Evolutionary conservation across 768 basidiomycete species (phyloP).

Genomic region (Lepiota venenata): DNA sequence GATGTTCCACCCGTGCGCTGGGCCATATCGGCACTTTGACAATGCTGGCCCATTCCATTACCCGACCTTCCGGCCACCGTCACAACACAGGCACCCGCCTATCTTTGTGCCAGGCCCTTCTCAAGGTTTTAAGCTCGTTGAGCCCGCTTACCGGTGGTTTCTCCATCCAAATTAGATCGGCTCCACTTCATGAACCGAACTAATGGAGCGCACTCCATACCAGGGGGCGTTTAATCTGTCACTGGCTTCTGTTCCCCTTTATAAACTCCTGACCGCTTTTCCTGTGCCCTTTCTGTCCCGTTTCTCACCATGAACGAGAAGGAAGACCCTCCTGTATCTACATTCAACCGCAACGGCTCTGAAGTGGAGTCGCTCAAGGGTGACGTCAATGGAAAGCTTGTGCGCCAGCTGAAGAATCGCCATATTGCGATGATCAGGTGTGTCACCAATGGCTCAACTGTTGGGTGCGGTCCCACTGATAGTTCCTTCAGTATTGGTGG

Average conservation of each 20-base stretch:
- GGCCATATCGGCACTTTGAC: no score
- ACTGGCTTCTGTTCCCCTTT: neutral
- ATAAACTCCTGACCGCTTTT: neutral
- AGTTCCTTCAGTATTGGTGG: conserved; percentile 49
- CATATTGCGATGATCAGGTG: conserved; percentile 83
- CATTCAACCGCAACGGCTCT: conserved; percentile 1
- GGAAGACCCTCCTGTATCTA: neutral
- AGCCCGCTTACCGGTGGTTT: no score
- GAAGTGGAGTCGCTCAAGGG: conserved; percentile 4
- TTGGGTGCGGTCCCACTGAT: neutral
- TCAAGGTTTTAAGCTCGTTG: no score
- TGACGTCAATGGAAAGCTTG: conserved; percentile 28
- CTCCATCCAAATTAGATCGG: neutral
- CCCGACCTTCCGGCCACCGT: no score
- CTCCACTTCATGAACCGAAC: neutral
- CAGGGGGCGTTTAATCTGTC: neutral
- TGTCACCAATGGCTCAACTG: neutral
- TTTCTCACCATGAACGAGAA: conserved; percentile 9
- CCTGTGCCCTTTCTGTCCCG: neutral
- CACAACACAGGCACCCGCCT: no score
- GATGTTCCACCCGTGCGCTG: no score
- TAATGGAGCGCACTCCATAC: neutral
- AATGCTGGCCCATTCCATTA: no score
- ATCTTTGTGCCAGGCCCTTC: no score
- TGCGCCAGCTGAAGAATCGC: conserved; percentile 68